phyloP scores from a whole-genome alignment of 2,329 filamentous ascomycete genomes.

The Aspergillus eucalypticola region DNA sequence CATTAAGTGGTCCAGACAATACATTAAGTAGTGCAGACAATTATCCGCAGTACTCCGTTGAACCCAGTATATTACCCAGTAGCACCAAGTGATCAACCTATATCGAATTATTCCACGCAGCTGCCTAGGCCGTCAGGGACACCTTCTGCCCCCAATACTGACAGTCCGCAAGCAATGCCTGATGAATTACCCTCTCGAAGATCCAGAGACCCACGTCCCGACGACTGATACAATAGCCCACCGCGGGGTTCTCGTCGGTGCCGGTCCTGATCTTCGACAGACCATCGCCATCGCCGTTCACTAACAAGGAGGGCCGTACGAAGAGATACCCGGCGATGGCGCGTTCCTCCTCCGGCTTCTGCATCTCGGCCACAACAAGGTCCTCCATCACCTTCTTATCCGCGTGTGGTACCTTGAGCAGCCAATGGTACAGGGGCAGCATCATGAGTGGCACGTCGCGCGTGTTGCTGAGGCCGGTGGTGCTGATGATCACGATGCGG shows the following conservation, averaged over 20 bases:
- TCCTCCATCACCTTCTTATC: constrained; percentile 41
- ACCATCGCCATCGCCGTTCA: constrained; percentile 32
- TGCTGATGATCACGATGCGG: constrained; percentile 33
- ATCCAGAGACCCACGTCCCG: neutral
- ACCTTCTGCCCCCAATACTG: neutral
- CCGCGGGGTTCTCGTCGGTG: neutral
- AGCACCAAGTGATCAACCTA: too few species aligned
- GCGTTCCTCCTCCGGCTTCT: constrained; percentile 21
- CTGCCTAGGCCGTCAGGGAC: neutral
- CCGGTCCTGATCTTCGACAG: neutral
- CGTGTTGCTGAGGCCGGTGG: constrained; percentile 34
- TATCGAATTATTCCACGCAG: neutral
- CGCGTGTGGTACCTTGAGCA: constrained; percentile 36
- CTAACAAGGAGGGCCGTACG: constrained; percentile 37
- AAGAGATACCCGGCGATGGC: constrained; percentile 23
- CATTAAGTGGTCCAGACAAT: too few species aligned
- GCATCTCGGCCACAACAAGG: constrained; percentile 25
- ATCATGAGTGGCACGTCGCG: constrained; percentile 36
- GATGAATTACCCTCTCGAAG: neutral
- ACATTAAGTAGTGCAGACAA: too few species aligned
- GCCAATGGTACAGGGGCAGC: constrained; percentile 33
- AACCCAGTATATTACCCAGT: too few species aligned
- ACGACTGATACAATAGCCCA: neutral
- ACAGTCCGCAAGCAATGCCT: neutral
- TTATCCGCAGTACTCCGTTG: too few species aligned